These are phyloP conservation scores for Alloteropsis semialata DNA, from an alignment of 176 grass and related monocot genomes.

Conservation along the genomic window DNA sequence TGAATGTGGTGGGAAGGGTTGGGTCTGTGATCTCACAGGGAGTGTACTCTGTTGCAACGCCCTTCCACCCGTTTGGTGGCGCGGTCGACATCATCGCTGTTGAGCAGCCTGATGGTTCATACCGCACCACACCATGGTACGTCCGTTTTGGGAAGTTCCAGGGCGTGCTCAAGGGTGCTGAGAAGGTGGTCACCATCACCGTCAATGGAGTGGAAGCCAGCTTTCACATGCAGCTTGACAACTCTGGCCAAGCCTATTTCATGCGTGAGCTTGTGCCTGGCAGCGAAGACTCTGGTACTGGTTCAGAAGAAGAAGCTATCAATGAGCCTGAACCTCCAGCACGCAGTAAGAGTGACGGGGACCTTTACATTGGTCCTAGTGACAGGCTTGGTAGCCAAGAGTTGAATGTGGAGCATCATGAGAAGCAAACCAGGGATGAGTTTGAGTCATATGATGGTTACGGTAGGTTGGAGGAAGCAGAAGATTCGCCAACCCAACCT, in stretches of 20 bases:
- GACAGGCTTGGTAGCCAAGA: constrained; percentile 28
- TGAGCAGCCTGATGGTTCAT: constrained; percentile 93
- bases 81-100: constrained; percentile 93
- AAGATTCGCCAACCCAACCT: constrained; percentile 51
- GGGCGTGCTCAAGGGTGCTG: constrained; percentile 88
- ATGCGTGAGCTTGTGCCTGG: constrained; percentile 79
- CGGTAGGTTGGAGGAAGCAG: constrained; percentile 63
- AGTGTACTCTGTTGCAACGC: constrained; percentile 92
- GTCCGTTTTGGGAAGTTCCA: constrained; percentile 99
- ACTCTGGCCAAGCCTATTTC: constrained; percentile 97
- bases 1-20: constrained; percentile 91
- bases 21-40: constrained; percentile 93
- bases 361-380: constrained; percentile 37
- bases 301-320: constrained; percentile 30
- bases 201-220: constrained; percentile 81
- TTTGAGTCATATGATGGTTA: constrained; percentile 66
- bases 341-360: constrained; percentile 52
- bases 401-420: constrained; percentile 35
- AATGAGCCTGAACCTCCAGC: constrained; percentile 30
- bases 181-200: constrained; percentile 87
- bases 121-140: constrained; percentile 95
- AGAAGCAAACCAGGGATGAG: constrained; percentile 21
- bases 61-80: constrained; percentile 94
- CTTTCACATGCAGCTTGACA: constrained; percentile 96
- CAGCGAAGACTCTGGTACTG: constrained; percentile 27